A percentile compares a stretch with the other conserved stretches of the same genome.
phyloP scores from a whole-genome alignment of 208 protist species.

The Trichomonas vaginalis region DNA sequence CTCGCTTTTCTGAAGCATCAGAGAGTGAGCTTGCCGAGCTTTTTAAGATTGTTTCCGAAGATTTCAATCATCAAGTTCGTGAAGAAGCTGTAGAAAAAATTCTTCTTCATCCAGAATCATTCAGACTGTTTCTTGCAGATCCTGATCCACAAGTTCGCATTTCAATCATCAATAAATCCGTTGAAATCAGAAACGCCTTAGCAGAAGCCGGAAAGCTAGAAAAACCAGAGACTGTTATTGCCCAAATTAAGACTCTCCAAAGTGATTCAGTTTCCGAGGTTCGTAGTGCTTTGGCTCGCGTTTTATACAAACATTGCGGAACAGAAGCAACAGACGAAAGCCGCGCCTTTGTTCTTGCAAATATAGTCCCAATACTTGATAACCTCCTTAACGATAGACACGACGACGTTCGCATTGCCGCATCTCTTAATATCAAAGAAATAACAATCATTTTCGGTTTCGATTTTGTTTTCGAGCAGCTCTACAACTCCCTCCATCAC shows the following conservation, averaged over 20 bases:
- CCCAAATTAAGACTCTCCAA: neutral
- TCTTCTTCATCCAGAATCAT: neutral
- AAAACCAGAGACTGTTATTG: neutral
- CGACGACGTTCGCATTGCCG: neutral
- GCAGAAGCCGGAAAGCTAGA: neutral
- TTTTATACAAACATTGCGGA: neutral
- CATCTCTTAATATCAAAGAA: neutral
- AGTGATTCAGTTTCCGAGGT: neutral
- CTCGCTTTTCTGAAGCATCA: neutral
- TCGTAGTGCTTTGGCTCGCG: neutral
- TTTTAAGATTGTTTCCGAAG: neutral
- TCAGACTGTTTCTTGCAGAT: neutral
- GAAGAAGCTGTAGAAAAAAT: neutral
- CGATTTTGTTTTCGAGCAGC: neutral
- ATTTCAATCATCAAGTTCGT: conserved; percentile 18
- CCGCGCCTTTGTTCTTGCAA: neutral
- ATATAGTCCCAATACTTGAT: neutral
- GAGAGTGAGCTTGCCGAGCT: neutral
- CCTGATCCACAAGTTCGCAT: neutral
- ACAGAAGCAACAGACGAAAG: neutral
- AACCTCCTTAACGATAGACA: neutral
- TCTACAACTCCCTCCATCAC: neutral
- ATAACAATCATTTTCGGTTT: neutral
- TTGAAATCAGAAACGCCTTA: neutral
- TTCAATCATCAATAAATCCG: neutral